Base-by-base conservation (phyloP, 345 rosid genomes). In the Cardamine resedifolia region DNA sequence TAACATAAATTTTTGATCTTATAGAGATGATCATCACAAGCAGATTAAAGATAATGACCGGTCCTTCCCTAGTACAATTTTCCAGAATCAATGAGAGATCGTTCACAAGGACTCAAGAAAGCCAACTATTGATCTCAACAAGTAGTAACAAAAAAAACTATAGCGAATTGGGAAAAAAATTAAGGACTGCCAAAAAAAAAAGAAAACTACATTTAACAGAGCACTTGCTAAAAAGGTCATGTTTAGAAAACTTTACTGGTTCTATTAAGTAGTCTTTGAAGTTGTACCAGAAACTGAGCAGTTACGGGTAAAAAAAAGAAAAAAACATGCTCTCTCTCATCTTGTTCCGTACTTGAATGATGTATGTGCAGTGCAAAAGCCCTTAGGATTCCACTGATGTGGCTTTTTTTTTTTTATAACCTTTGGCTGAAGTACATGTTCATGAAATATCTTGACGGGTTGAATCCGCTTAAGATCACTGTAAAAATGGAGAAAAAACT, bases 371-470 rank as follows among this genome's bases (percentile, higher is more conserved):
- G 70, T 75, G 63, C 70, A 53, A n/a, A 58, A 44, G 74, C 65
- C 44, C 74, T 44, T 62, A 1, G 3, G 58, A 44, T 62, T 68
- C 44, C 58, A 44, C 58, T 68, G 64, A 68, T 52, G 24, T 21
- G 60, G 69, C 49, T 60, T 49, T 43, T 62, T 49, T 43, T 62
- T 72, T 82, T 76, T 88, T 82, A 89, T 76, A 83, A 78, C 81
- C 87, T 77, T 60, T 86, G 92, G 77, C 97, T 88, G 68, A 96
- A 92, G 82, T 92, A 88, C 74, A 88, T 68, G 79, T 88, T 92
- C 99, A 96, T 85, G 73, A 92, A 83, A 66, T 96, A 92, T 88
- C 96, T 90, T 28, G 98, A 91, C 7, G 99, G 99, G 83, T 90
- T 96, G 87, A 92, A 90, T 77, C 99, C 98, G 49, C 92, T 84